Evolutionary conservation across 179 eudicot genomes (phyloP), one percentile per base, ranked within the genome.

Genomic region (Beta macrorhiza): DNA sequence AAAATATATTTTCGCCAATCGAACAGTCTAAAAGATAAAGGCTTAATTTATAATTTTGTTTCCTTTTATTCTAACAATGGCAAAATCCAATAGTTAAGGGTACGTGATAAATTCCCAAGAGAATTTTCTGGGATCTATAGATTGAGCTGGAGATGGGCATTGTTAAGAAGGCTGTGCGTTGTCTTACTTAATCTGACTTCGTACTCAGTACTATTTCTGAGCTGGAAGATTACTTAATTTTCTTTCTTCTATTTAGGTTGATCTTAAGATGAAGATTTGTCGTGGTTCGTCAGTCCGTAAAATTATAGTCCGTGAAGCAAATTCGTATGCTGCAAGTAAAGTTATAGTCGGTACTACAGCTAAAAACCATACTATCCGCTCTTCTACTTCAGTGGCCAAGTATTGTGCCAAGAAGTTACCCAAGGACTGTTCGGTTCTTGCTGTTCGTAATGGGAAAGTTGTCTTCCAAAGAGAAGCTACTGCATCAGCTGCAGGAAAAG

Each of bases 361-460:
- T 58, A 86, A 75, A 53, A 92, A 89, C 62, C 97, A 88, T 64
- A 83, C 89, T 1, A 86, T 96, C 61, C 84, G 92, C 15, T 90
- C 99, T 76, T 88, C 93, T 15, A 78, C 86, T 72, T 88, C 93
- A 20, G 84, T 96, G 25, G 99, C 99, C 47, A 96, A 94, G 85
- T 94, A 91, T 76, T 92, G 97, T 83, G 97, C 95, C 29, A 92
- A 77, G 82, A 94, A 90, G 78, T 82, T 96, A 57, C 79, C 91
- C 22, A 90, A 89, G 78, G 84, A 85, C 67, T 88, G 93, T 82
- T 89, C 97, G 4, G 89, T 96, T 64, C 83, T 90, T 55, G 95
- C 98, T 59, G 93, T 94, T 83, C 88, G 90, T 80, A 94, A 89
- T 88, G 99, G 98, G 67, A 96, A 96, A 83, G 78, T 94, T 74